Evolutionary conservation across 1,139 yeast species (phyloP).

Genomic region (Saccharomyces uvarum): DNA sequence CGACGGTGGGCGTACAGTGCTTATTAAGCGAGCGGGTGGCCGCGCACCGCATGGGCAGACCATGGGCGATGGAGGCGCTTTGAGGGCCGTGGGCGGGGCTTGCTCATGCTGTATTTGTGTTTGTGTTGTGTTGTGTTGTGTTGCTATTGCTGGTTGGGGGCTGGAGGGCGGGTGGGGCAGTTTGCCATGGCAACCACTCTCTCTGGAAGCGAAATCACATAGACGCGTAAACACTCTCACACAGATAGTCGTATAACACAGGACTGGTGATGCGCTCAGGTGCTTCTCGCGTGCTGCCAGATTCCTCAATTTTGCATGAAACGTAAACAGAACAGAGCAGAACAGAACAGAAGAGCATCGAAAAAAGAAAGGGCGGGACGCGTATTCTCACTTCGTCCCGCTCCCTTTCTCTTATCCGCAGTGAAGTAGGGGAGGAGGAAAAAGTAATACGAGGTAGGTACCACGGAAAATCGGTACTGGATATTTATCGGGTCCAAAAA

Average conservation of each 20-base stretch:
- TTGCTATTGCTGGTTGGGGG: background rate
- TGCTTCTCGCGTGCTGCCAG: background rate
- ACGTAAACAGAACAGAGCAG: background rate
- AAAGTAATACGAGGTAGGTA: background rate
- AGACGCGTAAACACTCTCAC: background rate
- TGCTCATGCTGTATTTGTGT: background rate
- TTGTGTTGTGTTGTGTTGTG: too few relatives aligned
- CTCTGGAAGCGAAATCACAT: background rate
- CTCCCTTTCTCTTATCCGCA: background rate
- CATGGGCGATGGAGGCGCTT: background rate
- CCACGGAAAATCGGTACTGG: background rate
- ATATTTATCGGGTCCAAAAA: background rate
- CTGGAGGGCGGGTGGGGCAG: background rate
- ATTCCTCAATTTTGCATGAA: background rate
- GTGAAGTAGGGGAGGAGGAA: background rate
- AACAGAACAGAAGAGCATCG: background rate
- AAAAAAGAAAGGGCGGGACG: background rate
- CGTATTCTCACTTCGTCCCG: background rate
- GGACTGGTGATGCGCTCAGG: background rate
- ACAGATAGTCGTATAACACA: background rate
- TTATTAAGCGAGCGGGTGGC: background rate
- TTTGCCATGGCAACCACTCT: slow-evolving; percentile 4
- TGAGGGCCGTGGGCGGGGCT: background rate
- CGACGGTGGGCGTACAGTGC: background rate
- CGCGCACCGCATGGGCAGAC: background rate